A percentile compares a stretch with the other conserved stretches of the same genome.
Evolutionary conservation across 345 rosid species (phyloP).

Genomic region (Murraya koenigii): DNA sequence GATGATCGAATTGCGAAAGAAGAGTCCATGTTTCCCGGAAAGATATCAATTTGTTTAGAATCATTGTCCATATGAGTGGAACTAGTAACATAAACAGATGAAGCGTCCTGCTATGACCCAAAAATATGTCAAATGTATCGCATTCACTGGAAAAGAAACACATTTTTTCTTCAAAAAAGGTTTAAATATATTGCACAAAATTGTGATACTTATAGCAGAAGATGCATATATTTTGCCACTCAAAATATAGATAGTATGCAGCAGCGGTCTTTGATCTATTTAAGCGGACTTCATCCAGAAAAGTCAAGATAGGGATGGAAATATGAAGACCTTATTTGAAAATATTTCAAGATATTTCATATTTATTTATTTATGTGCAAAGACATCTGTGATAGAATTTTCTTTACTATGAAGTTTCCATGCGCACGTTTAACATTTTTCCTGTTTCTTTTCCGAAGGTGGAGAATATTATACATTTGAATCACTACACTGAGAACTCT

Average conservation of each 20-base stretch:
- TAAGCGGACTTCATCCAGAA: not conserved
- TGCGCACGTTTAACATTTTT: not conserved
- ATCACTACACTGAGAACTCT: not conserved
- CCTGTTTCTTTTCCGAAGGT: not conserved
- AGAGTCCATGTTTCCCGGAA: constrained; percentile 16
- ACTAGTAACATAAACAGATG: constrained; percentile 10
- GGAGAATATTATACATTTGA: not conserved
- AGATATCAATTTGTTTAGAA: constrained; percentile 20
- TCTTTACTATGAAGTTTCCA: not conserved
- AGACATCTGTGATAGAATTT: not conserved
- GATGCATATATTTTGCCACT: not conserved
- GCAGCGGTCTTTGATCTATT: not conserved
- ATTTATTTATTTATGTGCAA: not conserved
- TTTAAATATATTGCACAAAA: not conserved
- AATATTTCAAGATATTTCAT: not conserved
- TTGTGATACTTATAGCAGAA: not conserved
- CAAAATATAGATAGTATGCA: not conserved
- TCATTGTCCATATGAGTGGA: constrained; percentile 22
- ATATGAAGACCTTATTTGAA: too few species aligned
- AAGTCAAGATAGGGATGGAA: not conserved
- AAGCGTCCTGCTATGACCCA: constrained; percentile 27
- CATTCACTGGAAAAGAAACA: not conserved
- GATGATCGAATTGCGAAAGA: constrained; percentile 30
- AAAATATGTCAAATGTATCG: not conserved
- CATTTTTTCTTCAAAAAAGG: not conserved